These are phyloP conservation scores for Goffeauzyma gilvescens DNA, from an alignment of 768 basidiomycete species.

Conservation along the genomic window DNA sequence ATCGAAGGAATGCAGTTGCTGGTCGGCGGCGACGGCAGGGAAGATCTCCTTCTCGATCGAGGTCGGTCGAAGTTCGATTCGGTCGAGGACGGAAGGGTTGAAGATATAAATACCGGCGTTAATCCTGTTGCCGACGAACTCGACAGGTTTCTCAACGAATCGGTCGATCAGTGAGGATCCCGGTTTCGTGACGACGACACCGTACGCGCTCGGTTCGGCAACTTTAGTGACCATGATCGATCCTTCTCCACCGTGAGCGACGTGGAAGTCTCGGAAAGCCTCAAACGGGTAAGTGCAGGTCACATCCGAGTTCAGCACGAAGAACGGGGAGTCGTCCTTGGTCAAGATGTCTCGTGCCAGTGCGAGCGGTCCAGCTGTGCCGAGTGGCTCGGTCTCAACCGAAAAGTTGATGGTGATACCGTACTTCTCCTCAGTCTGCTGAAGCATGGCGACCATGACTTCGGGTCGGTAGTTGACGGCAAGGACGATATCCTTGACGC, in stretches of 20 bases:
- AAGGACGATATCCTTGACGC: conserved; percentile 38
- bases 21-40: conserved; percentile 35
- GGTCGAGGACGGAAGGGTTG: conserved; percentile 37
- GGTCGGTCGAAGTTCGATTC: conserved; percentile 37
- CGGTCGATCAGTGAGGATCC: conserved; percentile 35
- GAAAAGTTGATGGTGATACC: conserved; percentile 37
- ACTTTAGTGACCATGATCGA: conserved; percentile 39
- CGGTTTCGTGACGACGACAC: conserved; percentile 36
- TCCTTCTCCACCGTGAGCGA: conserved; percentile 35
- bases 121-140: conserved; percentile 38
- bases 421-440: conserved; percentile 36
- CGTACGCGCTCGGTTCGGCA: conserved; percentile 37
- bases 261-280: conserved; percentile 37
- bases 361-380: conserved; percentile 38
- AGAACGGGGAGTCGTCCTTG: conserved; percentile 39
- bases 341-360: conserved; percentile 36
- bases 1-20: conserved; percentile 37
- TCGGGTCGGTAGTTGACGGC: conserved; percentile 38
- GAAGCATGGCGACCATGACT: conserved; percentile 37
- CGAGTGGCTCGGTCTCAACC: conserved; percentile 37
- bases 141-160: conserved; percentile 38
- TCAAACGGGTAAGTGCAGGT: conserved; percentile 38
- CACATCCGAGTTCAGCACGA: conserved; percentile 38
- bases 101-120: conserved; percentile 40
- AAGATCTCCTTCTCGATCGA: conserved; percentile 39